A percentile compares a stretch with the other conserved stretches of the same genome.
Evolutionary conservation across 208 protist species (phyloP).

Genomic region (Porcisia hertigi): DNA sequence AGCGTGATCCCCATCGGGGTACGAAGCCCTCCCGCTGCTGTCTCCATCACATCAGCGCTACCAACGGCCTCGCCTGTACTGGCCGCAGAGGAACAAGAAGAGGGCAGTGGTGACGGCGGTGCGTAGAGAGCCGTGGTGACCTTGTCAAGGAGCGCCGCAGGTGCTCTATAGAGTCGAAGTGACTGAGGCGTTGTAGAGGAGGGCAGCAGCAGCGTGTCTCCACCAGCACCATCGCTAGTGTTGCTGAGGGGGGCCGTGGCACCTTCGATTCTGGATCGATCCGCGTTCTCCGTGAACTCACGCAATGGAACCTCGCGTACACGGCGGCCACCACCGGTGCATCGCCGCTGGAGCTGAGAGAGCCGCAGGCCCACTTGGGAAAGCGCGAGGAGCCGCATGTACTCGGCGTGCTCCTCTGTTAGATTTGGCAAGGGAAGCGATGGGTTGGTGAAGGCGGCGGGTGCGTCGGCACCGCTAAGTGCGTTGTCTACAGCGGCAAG

Average conservation of each 20-base stretch:
- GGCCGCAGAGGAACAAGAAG: not conserved
- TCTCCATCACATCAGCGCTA: not conserved
- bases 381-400: slow-evolving; percentile 7
- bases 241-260: not conserved
- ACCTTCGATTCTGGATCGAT: not conserved
- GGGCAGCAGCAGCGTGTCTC: not conserved
- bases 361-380: not conserved
- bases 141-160: slow-evolving; percentile 20
- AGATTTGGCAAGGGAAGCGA: not conserved
- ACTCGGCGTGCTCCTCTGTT: slow-evolving; percentile 6
- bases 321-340: not conserved
- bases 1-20: not conserved
- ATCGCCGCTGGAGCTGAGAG: slow-evolving; percentile 6
- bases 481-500: slow-evolving; percentile 9
- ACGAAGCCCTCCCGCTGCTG: slow-evolving; percentile 2
- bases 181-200: not conserved
- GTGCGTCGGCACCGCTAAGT: slow-evolving; percentile 8
- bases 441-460: not conserved
- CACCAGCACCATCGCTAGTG: not conserved
- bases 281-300: slow-evolving; percentile 12
- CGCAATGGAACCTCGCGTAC: slow-evolving; percentile 3
- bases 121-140: slow-evolving; percentile 18
- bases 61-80: not conserved
- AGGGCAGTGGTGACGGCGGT: not conserved
- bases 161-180: slow-evolving; percentile 13